Evolutionary conservation across 208 protist genomes (phyloP).

Genomic region (Acanthamoeba castellanii): DNA sequence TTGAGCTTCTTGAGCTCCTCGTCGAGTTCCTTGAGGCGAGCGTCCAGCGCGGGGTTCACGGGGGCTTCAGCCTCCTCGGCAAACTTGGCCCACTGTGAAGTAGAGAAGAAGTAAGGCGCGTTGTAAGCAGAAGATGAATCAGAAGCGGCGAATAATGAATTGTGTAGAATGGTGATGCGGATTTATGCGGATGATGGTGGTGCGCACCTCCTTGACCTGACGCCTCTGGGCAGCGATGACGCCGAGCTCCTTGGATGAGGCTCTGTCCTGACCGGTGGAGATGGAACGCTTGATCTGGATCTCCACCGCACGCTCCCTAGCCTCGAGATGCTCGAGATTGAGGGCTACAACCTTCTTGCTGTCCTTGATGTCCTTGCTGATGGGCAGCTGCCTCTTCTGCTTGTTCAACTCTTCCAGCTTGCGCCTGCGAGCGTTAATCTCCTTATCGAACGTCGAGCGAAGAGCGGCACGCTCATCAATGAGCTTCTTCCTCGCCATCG

Average conservation of each 20-base stretch:
- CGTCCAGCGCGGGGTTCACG: not conserved
- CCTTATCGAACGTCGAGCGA: not conserved
- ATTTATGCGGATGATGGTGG: not conserved
- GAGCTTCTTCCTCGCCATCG: not conserved
- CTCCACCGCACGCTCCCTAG: not conserved
- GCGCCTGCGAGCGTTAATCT: not conserved
- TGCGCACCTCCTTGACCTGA: not conserved
- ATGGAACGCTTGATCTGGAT: not conserved
- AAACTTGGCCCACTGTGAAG: conserved; percentile 18
- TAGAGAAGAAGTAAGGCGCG: not conserved
- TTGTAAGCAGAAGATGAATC: no score
- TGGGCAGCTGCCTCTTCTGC: not conserved
- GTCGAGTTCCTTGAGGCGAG: not conserved
- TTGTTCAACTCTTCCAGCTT: conserved; percentile 10
- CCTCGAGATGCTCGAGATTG: not conserved
- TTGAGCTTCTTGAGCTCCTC: conserved; percentile 12
- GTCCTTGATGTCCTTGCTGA: conserved; percentile 50
- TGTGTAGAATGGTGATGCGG: not conserved
- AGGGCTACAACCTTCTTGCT: not conserved
- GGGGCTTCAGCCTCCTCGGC: not conserved
- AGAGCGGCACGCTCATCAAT: not conserved
- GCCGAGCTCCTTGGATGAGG: not conserved
- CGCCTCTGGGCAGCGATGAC: not conserved
- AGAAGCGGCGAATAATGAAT: not conserved
- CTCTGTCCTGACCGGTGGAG: not conserved